A percentile compares a stretch with the other conserved stretches of the same genome.
Evolutionary conservation across 1,284 basidiomycete species (phyloP).

Genomic region (Ganoderma boninense): DNA sequence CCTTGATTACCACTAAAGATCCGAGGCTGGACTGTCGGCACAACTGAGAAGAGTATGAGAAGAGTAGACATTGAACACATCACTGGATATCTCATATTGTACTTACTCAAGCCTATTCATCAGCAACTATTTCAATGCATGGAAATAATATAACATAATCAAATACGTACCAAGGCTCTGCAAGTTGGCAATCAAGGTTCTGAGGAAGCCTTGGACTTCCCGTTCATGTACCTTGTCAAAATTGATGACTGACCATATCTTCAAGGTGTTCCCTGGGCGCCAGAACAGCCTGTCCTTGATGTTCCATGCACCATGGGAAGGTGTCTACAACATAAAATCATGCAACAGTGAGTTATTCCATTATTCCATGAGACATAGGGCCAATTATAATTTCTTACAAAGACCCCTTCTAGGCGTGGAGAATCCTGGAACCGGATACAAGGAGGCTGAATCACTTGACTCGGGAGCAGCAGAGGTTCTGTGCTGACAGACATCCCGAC

Average conservation of each 20-base stretch:
- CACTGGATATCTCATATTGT: not conserved
- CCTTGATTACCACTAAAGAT: slow-evolving; percentile 10
- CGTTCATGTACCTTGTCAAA: slow-evolving; percentile 23
- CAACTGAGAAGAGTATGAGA: not conserved
- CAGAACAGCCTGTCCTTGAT: slow-evolving; percentile 40
- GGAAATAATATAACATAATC: not conserved
- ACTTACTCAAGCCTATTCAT: slow-evolving; percentile 22
- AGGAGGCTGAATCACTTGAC: not conserved
- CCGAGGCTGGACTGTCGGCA: slow-evolving; percentile 9
- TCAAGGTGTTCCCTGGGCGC: slow-evolving; percentile 20
- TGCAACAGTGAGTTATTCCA: slow-evolving; percentile 8
- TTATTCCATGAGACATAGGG: slow-evolving; percentile 10
- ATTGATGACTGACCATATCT: slow-evolving; percentile 40
- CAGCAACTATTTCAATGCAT: not conserved
- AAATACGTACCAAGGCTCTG: slow-evolving; percentile 42
- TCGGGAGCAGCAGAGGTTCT: slow-evolving; percentile 29
- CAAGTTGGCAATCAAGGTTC: slow-evolving; percentile 39
- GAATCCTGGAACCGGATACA: not conserved
- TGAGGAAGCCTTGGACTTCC: slow-evolving; percentile 30
- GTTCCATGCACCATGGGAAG: slow-evolving; percentile 44
- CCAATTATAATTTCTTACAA: not conserved
- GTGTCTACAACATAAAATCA: not conserved
- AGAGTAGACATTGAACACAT: not conserved
- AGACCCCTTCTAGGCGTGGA: not conserved
- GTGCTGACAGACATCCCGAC: slow-evolving; percentile 41